These are phyloP conservation scores for Xylaria telfairii DNA, from an alignment of 495 filamentous ascomycete genomes.

Conservation along the genomic window DNA sequence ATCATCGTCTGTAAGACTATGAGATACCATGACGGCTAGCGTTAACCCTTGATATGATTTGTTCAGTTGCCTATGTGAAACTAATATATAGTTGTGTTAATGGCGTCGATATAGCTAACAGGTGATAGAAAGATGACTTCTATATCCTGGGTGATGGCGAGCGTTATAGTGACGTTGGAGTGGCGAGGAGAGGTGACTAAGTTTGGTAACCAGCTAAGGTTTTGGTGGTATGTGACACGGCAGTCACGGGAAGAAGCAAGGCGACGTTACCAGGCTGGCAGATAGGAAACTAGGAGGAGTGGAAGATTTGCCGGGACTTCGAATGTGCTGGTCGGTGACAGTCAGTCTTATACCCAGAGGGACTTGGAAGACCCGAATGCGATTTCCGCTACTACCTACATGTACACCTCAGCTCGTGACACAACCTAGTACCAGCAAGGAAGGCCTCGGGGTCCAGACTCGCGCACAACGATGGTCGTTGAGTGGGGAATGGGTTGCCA, in stretches of 20 bases:
- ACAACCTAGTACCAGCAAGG: constrained; percentile 18
- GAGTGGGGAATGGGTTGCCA: constrained; percentile 13
- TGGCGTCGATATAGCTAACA: neutral
- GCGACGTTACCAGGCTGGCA: constrained; percentile 1
- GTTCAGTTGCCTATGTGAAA: neutral
- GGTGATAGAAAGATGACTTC: neutral
- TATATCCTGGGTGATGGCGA: neutral
- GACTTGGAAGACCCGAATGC: neutral
- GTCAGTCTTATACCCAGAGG: constrained; percentile 11
- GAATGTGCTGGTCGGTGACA: constrained; percentile 15
- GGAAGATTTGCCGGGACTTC: constrained; percentile 15
- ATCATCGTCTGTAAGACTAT: constrained; percentile 15
- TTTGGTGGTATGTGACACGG: neutral
- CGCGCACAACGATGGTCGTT: constrained; percentile 4
- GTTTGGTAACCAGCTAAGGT: neutral
- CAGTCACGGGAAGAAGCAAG: neutral
- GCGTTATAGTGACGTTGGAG: neutral
- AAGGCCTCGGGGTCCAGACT: constrained; percentile 12
- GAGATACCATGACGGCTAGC: constrained; percentile 16
- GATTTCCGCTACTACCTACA: neutral
- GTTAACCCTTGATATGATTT: neutral
- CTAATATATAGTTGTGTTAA: neutral
- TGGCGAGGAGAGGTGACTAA: neutral
- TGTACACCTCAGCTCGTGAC: constrained; percentile 12
- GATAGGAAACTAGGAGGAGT: constrained; percentile 5